These are phyloP conservation scores for Rosa lucieae DNA, from an alignment of 306 rosid genomes.

Conservation along the genomic window DNA sequence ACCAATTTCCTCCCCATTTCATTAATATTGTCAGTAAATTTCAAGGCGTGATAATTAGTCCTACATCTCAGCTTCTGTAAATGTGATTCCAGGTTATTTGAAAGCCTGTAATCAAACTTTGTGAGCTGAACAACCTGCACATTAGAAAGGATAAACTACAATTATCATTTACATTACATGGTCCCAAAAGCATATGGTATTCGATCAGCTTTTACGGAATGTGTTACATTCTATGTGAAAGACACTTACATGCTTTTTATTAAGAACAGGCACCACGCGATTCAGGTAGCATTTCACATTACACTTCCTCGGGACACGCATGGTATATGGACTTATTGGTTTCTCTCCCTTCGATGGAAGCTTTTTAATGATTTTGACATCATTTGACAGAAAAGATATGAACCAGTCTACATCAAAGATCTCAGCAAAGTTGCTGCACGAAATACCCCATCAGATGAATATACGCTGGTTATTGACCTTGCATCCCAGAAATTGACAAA, in stretches of 20 bases:
- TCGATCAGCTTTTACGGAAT: not conserved
- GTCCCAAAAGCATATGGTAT: not conserved
- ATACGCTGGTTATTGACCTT: slow-evolving; percentile 10
- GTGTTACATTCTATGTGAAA: not conserved
- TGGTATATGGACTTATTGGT: slow-evolving; percentile 38
- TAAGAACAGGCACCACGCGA: slow-evolving; percentile 66
- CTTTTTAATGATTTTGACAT: slow-evolving; percentile 60
- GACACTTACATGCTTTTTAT: slow-evolving; percentile 65
- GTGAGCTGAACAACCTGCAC: slow-evolving; percentile 78
- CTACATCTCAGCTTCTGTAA: slow-evolving; percentile 87
- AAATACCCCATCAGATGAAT: slow-evolving; percentile 25
- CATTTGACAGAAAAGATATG: slow-evolving; percentile 65
- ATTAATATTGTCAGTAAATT: slow-evolving; percentile 59
- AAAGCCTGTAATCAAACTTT: slow-evolving; percentile 91
- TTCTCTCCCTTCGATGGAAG: slow-evolving; percentile 54
- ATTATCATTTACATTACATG: slow-evolving; percentile 10
- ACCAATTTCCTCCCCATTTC: slow-evolving; percentile 64
- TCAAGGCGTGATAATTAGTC: slow-evolving; percentile 82
- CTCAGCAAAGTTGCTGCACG: slow-evolving; percentile 78
- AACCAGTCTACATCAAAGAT: slow-evolving; percentile 79
- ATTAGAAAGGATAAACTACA: slow-evolving; percentile 10
- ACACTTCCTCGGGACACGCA: slow-evolving; percentile 94
- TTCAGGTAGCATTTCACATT: slow-evolving; percentile 57
- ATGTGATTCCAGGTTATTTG: slow-evolving; percentile 60
- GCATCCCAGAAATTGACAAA: slow-evolving; percentile 4